Evolutionary conservation across 345 rosid species (phyloP).

Genomic region (Populus ilicifolia): DNA sequence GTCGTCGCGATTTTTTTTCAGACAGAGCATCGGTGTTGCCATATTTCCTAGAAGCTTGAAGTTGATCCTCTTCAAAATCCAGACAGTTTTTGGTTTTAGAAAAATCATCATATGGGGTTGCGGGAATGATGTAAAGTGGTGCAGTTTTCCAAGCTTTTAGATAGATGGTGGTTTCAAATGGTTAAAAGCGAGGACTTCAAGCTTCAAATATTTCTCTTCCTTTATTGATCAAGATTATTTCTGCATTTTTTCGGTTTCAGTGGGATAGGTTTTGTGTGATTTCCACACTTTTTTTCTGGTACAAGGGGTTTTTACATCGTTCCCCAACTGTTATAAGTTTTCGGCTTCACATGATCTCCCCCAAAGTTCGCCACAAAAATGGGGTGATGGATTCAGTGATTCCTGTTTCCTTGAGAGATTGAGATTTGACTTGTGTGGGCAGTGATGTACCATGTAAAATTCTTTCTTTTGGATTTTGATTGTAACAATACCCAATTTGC

Average conservation of each 20-base stretch:
- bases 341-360: background rate
- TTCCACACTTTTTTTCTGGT: slow-evolving; percentile 12
- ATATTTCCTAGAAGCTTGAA: slow-evolving; percentile 22
- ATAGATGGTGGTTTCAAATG: slow-evolving; percentile 8
- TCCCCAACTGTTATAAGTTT: background rate
- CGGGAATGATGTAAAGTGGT: slow-evolving; percentile 19
- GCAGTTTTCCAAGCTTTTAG: slow-evolving; percentile 21
- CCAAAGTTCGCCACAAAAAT: slow-evolving; percentile 4
- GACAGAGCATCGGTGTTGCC: slow-evolving; percentile 19
- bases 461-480: background rate
- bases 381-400: slow-evolving; percentile 3
- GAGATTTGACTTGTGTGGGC: slow-evolving; percentile 5
- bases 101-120: slow-evolving; percentile 9
- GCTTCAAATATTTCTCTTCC: background rate
- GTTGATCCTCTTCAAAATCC: slow-evolving; percentile 11
- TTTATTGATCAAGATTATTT: background rate
- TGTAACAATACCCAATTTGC: background rate
- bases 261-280: slow-evolving; percentile 13
- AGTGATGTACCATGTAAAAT: slow-evolving; percentile 4
- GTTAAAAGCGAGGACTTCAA: background rate
- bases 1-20: slow-evolving; percentile 20
- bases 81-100: slow-evolving; percentile 5
- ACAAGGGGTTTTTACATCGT: slow-evolving; percentile 5
- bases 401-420: background rate
- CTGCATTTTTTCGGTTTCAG: background rate